Percentiles rank a stretch among this genome's conserved stretches.
Conservation (phyloP, 345 rosid species). For the Crucihimalaya himalaica region DNA sequence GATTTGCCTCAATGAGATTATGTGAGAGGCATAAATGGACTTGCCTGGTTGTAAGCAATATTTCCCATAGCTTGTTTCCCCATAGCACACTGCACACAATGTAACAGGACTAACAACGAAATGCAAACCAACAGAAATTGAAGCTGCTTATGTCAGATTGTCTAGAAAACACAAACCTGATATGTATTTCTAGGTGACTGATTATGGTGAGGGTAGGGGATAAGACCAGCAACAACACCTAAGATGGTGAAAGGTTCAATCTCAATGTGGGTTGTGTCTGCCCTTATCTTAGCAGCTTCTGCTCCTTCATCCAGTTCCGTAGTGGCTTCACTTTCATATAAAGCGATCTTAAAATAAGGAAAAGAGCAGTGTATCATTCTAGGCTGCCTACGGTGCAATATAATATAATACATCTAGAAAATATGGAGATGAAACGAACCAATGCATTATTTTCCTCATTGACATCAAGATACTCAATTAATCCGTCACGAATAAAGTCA, state of each 20-base stretch:
- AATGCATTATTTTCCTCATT: slow-evolving; percentile 96
- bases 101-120: slow-evolving; percentile 2
- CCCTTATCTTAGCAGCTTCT: slow-evolving; percentile 11
- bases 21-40: slow-evolving; percentile 29
- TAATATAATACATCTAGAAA: background rate
- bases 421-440: slow-evolving; percentile 51
- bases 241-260: slow-evolving; percentile 96
- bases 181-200: slow-evolving; percentile 98
- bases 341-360: slow-evolving; percentile 69
- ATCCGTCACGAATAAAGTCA: slow-evolving; percentile 87
- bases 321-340: slow-evolving; percentile 78
- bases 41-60: slow-evolving; percentile 91
- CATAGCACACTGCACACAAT: slow-evolving; percentile 80
- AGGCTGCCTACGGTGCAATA: slow-evolving; percentile 2
- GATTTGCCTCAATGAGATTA: slow-evolving; percentile 3
- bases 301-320: background rate
- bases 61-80: slow-evolving; percentile 99
- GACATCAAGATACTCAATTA: slow-evolving; percentile 95
- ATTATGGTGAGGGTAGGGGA: slow-evolving; percentile 97
- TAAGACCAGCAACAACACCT: slow-evolving; percentile 94
- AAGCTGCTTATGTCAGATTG: slow-evolving; percentile 28
- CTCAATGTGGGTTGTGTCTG: slow-evolving; percentile 87
- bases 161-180: slow-evolving; percentile 56
- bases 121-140: slow-evolving; percentile 18
- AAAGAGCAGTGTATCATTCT: slow-evolving; percentile 19